Evolutionary conservation across 345 rosid genomes (phyloP), one percentile per base, ranked within the genome.

Genomic region (Acer campestre): DNA sequence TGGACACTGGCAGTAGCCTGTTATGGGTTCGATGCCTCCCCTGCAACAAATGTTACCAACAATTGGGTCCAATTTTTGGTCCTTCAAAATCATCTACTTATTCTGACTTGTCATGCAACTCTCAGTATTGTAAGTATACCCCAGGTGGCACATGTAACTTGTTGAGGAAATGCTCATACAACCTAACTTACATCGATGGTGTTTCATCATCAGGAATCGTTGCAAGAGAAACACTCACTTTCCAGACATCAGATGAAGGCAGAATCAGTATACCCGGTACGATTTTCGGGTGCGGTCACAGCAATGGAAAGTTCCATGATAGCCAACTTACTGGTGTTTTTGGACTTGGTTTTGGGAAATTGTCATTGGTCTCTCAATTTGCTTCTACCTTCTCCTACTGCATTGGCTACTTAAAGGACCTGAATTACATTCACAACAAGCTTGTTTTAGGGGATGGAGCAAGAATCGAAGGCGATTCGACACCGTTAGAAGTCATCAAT

Each of bases 1-100:
- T 93, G 85, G 94, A 90, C 77, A 88, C 90, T 0, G 94, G 94
- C 46, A 93, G 91, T 73, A 85, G 83, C 65, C 86, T 93, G 11
- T n/a, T 85, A 23, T 90, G 93, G 96, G 74, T 90, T 22, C 82
- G 77, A 49, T 89, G 96, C 80, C 80, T 61, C 25, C 91, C 93
- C 4, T 91, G 90, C 79, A 29, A 53, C 62, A 44, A 62, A 7
- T 89, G 89, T 67, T 73, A 76, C n/a, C 4, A 51, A 18, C 86
- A 85, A 6, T 42, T 16, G 0, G 51, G 67, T 62, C 83, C 82
- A 1, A 12, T 89, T 20, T 86, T 84, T 17, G 75, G 85, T 70
- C 94, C 96, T 11, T 69, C 84, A 7, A 78, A 64, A 35, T 90
- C 94, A 1, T 82, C 93, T 11, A 71, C 93, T 10, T 91, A 81